A percentile compares a stretch with the other conserved stretches of the same genome.
These are phyloP conservation scores for Hexamita inflata DNA, from an alignment of 208 protist species.

Conservation along the genomic window DNA sequence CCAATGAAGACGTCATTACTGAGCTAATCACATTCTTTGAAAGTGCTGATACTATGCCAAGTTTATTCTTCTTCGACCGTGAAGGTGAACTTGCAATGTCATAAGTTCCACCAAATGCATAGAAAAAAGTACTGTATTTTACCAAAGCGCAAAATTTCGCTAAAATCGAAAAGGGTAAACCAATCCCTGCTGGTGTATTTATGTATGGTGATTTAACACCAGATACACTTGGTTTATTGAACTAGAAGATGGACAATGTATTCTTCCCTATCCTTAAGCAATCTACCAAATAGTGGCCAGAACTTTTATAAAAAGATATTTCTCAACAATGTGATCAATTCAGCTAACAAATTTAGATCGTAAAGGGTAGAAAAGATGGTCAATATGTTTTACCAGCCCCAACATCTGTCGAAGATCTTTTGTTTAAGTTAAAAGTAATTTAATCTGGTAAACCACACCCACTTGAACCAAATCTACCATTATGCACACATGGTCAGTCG, in stretches of 20 bases:
- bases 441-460: background rate
- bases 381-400: background rate
- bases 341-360: background rate
- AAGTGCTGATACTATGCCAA: background rate
- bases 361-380: constrained; percentile 7
- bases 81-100: constrained; percentile 4
- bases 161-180: constrained; percentile 2
- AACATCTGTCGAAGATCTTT: background rate
- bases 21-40: constrained; percentile 26
- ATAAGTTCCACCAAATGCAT: background rate
- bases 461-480: no score
- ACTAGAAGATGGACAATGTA: background rate
- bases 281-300: constrained; percentile 18
- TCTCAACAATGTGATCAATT: constrained; percentile 16
- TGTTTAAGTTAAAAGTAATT: background rate
- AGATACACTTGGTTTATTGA: background rate
- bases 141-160: background rate
- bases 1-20: background rate
- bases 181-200: background rate
- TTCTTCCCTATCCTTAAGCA: constrained; percentile 25
- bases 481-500: background rate
- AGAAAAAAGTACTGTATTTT: constrained; percentile 34
- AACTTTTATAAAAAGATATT: constrained; percentile 12
- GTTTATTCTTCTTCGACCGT: constrained; percentile 14
- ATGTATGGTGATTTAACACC: constrained; percentile 31